These are phyloP conservation scores for Lactarius akahatsu DNA, from an alignment of 768 basidiomycete species.

Conservation along the genomic window DNA sequence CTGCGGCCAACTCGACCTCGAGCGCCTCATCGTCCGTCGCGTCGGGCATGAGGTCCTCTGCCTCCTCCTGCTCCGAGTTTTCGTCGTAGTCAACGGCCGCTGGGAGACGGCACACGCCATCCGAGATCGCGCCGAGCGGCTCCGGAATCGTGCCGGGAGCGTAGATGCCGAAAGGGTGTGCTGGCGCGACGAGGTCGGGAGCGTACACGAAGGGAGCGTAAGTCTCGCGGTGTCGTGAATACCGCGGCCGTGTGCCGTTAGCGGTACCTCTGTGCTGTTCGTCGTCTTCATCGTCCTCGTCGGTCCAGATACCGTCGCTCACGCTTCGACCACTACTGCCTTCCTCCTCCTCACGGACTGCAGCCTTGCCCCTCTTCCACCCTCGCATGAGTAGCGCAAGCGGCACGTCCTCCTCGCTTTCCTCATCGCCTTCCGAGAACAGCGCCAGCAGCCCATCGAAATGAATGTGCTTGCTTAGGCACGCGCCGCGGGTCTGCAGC, in stretches of 20 bases:
- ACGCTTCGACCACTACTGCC: neutral
- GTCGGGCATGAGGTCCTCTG: constrained; percentile 32
- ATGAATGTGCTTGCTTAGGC: constrained; percentile 41
- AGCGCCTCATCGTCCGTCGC: constrained; percentile 42
- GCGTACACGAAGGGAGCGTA: constrained; percentile 40
- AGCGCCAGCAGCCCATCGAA: constrained; percentile 39
- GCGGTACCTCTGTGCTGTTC: neutral
- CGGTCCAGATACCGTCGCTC: constrained; percentile 15
- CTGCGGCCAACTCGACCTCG: constrained; percentile 43
- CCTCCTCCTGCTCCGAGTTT: neutral
- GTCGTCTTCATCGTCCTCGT: constrained; percentile 24
- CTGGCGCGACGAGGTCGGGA: constrained; percentile 32
- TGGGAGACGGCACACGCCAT: constrained; percentile 17
- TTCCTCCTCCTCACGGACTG: constrained; percentile 17
- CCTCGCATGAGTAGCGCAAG: constrained; percentile 8
- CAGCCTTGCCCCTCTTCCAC: constrained; percentile 21
- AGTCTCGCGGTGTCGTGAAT: constrained; percentile 36
- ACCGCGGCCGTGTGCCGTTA: neutral
- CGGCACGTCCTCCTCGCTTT: constrained; percentile 24
- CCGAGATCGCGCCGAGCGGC: neutral
- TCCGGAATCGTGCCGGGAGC: constrained; percentile 21
- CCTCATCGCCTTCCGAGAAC: constrained; percentile 20
- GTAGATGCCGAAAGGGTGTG: constrained; percentile 32
- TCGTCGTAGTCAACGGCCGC: constrained; percentile 17
- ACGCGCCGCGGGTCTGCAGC: constrained; percentile 43